These are phyloP conservation scores for Rehmannia glutinosa DNA, from an alignment of 257 asterid genomes.

Conservation along the genomic window DNA sequence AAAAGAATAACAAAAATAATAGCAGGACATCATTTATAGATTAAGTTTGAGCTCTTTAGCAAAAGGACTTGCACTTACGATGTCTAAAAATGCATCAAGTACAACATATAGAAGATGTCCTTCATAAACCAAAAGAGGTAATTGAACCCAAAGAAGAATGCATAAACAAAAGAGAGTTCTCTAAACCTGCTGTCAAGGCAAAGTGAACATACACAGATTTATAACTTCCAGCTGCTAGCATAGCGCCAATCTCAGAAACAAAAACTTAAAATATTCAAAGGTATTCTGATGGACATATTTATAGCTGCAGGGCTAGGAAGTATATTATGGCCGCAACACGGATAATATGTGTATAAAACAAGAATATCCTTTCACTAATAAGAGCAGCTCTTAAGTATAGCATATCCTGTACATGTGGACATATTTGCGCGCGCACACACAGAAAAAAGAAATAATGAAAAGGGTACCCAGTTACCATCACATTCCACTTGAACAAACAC, in stretches of 20 bases:
- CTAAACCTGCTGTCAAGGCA: not conserved
- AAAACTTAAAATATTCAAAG: not conserved
- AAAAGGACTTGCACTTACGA: not conserved
- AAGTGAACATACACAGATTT: not conserved
- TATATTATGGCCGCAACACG: not conserved
- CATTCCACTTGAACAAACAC: slow-evolving; percentile 2
- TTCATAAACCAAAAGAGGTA: slow-evolving; percentile 1
- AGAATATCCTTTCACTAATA: not conserved
- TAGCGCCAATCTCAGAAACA: not conserved
- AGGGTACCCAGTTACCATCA: not conserved
- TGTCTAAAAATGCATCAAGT: not conserved
- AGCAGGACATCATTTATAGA: not conserved
- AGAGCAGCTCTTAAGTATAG: slow-evolving; percentile 2
- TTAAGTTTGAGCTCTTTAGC: not conserved
- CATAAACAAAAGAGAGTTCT: slow-evolving; percentile 5
- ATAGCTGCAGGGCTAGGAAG: not conserved
- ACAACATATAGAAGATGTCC: not conserved
- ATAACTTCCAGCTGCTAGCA: not conserved
- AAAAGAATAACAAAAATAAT: not conserved
- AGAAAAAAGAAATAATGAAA: not conserved
- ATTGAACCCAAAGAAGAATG: no score
- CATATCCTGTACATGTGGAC: not conserved
- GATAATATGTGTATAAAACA: not conserved
- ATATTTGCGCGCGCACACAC: not conserved
- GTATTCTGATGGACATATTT: not conserved